Evolutionary conservation across 148 eudicot genomes (phyloP).

Genomic region (Arctostaphylos glauca): DNA sequence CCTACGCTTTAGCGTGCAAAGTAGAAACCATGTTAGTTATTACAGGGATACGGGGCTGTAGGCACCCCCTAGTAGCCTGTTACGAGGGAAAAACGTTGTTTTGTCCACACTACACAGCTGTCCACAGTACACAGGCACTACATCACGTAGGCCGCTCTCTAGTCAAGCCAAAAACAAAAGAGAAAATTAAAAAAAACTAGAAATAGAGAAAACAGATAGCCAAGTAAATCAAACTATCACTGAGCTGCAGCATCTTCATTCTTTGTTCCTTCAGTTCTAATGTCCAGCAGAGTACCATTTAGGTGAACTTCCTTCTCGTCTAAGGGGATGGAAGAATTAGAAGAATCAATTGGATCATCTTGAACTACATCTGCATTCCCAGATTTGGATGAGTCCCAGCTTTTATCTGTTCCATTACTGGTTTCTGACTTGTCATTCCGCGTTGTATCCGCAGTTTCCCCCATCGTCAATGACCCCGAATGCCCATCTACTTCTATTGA

Average conservation of each 20-base stretch:
- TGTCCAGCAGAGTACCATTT: constrained; percentile 64
- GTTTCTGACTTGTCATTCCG: constrained; percentile 27
- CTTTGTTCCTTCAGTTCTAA: constrained; percentile 52
- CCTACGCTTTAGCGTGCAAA: constrained; percentile 20
- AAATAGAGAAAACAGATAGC: constrained; percentile 4
- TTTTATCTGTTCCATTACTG: constrained; percentile 24
- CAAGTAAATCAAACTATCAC: constrained; percentile 20
- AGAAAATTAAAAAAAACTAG: constrained; percentile 8
- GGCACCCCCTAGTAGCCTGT: no score
- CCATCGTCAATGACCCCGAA: constrained; percentile 15
- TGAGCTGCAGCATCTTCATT: constrained; percentile 54
- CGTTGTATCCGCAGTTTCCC: constrained; percentile 10
- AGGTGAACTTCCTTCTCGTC: constrained; percentile 49
- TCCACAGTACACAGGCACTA: no score
- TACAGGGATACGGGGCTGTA: no score
- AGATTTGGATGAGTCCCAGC: constrained; percentile 21
- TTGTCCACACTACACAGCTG: no score
- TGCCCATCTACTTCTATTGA: constrained; percentile 12
- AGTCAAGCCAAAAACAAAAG: constrained; percentile 10
- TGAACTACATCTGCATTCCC: constrained; percentile 33
- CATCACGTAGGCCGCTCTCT: background rate
- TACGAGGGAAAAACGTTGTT: no score
- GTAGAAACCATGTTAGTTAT: constrained; percentile 11
- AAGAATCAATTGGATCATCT: constrained; percentile 47
- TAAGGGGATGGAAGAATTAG: constrained; percentile 37